Evolutionary conservation across 2,329 filamentous ascomycete genomes (phyloP).

Genomic region (Epichloe uncinata): DNA sequence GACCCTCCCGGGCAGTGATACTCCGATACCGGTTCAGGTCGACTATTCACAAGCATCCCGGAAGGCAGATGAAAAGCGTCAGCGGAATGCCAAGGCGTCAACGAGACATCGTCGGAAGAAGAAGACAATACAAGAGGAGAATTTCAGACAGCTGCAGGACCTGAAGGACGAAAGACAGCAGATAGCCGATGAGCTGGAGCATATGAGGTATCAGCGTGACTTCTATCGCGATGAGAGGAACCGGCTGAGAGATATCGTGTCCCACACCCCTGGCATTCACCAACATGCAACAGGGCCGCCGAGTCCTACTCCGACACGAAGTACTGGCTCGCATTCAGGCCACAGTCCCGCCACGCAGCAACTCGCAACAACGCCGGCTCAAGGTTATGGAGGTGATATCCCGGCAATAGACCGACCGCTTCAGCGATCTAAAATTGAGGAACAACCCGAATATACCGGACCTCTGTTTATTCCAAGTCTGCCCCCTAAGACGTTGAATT

Average conservation of each 20-base stretch:
- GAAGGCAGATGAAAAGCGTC: slow-evolving; percentile 72
- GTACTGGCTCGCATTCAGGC: slow-evolving; percentile 23
- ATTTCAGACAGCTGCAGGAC: slow-evolving; percentile 52
- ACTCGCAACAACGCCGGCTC: slow-evolving; percentile 15
- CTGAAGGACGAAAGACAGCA: slow-evolving; percentile 56
- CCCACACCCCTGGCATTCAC: slow-evolving; percentile 42
- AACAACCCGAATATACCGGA: slow-evolving; percentile 29
- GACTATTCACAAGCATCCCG: slow-evolving; percentile 73
- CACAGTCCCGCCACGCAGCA: slow-evolving; percentile 22
- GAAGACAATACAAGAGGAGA: slow-evolving; percentile 70
- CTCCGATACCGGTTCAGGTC: slow-evolving; percentile 47
- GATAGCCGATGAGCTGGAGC: slow-evolving; percentile 39
- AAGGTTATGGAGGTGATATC: slow-evolving; percentile 27
- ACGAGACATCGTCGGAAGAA: slow-evolving; percentile 69
- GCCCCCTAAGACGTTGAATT: slow-evolving; percentile 25
- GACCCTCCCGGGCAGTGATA: slow-evolving; percentile 24
- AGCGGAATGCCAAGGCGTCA: slow-evolving; percentile 74
- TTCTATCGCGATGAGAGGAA: slow-evolving; percentile 64
- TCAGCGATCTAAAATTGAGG: slow-evolving; percentile 34
- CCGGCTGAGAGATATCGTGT: slow-evolving; percentile 53
- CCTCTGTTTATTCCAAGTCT: slow-evolving; percentile 25
- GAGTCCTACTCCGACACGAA: slow-evolving; percentile 30
- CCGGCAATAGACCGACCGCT: slow-evolving; percentile 31
- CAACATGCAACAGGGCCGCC: slow-evolving; percentile 38
- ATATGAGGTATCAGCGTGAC: slow-evolving; percentile 49